Evolutionary conservation across 2,329 filamentous ascomycete species (phyloP).

Genomic region (Ascochyta rabiei): DNA sequence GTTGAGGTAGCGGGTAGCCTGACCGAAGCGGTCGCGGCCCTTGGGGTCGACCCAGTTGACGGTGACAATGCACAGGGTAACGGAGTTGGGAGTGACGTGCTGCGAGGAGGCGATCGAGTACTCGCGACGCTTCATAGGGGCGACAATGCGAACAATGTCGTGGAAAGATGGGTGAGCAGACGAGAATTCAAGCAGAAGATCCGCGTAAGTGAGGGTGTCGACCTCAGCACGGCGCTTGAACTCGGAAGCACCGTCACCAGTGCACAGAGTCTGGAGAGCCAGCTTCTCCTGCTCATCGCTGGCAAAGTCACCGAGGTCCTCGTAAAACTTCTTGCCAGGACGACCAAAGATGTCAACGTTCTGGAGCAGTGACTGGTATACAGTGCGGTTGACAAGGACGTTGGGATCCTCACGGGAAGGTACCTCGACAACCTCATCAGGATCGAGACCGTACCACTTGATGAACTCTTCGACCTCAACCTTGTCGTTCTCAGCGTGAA

Average conservation of each 20-base stretch:
- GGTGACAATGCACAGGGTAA: conserved; percentile 94
- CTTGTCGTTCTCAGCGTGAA: conserved; percentile 92
- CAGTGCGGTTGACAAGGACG: conserved; percentile 83
- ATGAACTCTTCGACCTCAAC: conserved; percentile 84
- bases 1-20: conserved; percentile 90
- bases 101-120: conserved; percentile 99
- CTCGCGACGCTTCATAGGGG: conserved; percentile 92
- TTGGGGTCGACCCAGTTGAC: conserved; percentile 92
- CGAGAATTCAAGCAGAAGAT: conserved; percentile 85
- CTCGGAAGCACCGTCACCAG: conserved; percentile 78
- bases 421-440: conserved; percentile 87
- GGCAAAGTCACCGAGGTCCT: conserved; percentile 85
- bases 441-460: conserved; percentile 82
- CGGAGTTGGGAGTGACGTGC: conserved; percentile 86
- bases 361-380: conserved; percentile 88
- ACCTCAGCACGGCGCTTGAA: conserved; percentile 93
- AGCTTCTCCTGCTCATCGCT: conserved; percentile 81
- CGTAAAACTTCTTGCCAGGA: conserved; percentile 97
- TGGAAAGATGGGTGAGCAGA: conserved; percentile 89
- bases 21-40: conserved; percentile 88
- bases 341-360: conserved; percentile 97
- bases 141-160: conserved; percentile 85
- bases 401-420: conserved; percentile 78
- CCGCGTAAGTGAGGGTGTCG: conserved; percentile 88
- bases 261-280: conserved; percentile 74